Base-by-base conservation (phyloP, 768 basidiomycete species). In the Agrocybe pediades region DNA sequence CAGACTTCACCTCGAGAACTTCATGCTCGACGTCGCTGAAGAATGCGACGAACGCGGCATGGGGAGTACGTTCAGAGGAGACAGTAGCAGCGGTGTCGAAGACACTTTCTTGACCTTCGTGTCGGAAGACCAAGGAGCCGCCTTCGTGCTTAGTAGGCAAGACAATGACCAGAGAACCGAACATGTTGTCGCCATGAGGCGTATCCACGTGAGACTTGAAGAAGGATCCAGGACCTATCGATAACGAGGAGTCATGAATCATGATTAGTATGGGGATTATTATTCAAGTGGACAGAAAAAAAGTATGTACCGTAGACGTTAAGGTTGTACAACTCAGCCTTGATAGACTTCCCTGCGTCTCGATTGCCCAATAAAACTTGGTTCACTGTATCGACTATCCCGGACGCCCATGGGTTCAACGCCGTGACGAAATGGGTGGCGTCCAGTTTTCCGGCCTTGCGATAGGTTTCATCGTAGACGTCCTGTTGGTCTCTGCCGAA, bases 151-250 rank as follows among this genome's bases (percentile, higher is more conserved):
- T 9, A 0, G 75, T 73, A 1, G 78, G 81, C 26, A 80, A 65
- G 13, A 79, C 64, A 24, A 81, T 48, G 2, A 80, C 74, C 25
- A 84, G 70, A 1, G 80, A 81, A 0, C 77, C 79, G 36, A 83
- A 74, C 74, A 79, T 80, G 20, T 59, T 57, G 16, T 67, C 65
- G 16, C 64, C 57, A 1, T 74, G 72, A 2, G 77, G 78, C 0
- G 79, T 80, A 49, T 81, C 80, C 27, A 70, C 64, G 53, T 80
- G 81, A 1, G 74, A 42, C 54, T 79, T 79, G 68, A 81, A 81
- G 57, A 78, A 81, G 0, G 70, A 61, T 2, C 62, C 64, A n/a
- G 57, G 52, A 1, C 61, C 66, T 67, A 30, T 7, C 15, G 29
- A 7, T 30, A 15, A 15, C 30, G 6, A 25, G 13, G 4, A n/a